phyloP scores from a whole-genome alignment of 257 asterid genomes.

The Solanum piurae region DNA sequence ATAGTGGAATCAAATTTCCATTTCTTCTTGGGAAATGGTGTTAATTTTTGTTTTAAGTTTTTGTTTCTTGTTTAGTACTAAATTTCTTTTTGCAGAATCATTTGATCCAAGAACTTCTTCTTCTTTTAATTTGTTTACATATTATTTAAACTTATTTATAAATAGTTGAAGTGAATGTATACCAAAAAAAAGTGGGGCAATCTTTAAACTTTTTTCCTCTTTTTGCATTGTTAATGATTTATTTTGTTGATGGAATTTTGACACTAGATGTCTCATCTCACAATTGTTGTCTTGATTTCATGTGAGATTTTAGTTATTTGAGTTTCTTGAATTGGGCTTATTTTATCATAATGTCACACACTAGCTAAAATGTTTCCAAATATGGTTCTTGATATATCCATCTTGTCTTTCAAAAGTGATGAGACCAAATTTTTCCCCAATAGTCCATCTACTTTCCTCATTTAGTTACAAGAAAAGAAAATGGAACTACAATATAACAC shows the following conservation, averaged over 20 bases:
- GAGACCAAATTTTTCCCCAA: conserved; percentile 32
- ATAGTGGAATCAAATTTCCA: conserved; percentile 1
- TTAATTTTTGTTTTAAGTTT: background rate
- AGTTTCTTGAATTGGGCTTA: conserved; percentile 29
- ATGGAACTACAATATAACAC: conserved; percentile 11
- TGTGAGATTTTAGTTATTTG: conserved; percentile 9
- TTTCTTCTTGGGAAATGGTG: background rate
- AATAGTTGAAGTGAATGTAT: background rate
- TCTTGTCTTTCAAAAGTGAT: conserved; percentile 46
- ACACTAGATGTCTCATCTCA: background rate
- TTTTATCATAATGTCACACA: conserved; percentile 9
- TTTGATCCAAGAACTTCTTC: background rate
- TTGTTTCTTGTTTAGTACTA: background rate
- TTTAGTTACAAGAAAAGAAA: conserved; percentile 20
- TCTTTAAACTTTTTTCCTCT: background rate
- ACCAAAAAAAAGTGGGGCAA: background rate
- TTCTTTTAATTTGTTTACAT: background rate
- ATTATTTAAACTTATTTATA: background rate
- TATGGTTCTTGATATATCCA: conserved; percentile 28
- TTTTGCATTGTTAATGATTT: background rate
- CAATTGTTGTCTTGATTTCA: conserved; percentile 35
- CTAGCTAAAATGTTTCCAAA: conserved; percentile 27
- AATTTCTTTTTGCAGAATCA: background rate
- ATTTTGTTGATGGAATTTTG: background rate
- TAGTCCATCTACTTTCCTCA: conserved; percentile 33